phyloP scores from a whole-genome alignment of 768 basidiomycete species.

The Pulveroboletus sp. region DNA sequence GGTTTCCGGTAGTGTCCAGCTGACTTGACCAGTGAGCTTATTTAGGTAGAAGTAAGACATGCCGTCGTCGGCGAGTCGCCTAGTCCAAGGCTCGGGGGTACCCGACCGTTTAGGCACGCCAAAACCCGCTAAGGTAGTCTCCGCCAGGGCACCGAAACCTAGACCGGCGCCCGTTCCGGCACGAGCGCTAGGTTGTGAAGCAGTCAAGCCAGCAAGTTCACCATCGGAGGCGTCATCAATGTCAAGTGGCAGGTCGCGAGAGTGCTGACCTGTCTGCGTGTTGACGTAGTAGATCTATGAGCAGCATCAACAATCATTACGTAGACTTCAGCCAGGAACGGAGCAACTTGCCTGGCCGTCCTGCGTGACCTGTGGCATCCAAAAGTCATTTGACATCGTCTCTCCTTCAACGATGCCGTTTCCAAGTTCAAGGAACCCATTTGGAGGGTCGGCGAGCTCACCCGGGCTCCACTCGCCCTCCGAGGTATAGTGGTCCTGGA shows the following conservation, averaged over 20 bases:
- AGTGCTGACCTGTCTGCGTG: conserved; percentile 77
- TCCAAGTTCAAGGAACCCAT: conserved; percentile 33
- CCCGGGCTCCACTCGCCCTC: conserved; percentile 46
- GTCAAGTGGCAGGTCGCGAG: conserved; percentile 80
- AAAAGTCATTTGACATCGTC: conserved; percentile 67
- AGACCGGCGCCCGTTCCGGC: conserved; percentile 51
- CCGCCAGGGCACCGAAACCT: conserved; percentile 38
- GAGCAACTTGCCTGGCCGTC: conserved; percentile 69
- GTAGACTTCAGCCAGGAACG: not conserved
- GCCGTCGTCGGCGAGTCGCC: conserved; percentile 77
- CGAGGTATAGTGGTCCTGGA: conserved; percentile 28
- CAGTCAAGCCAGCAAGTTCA: conserved; percentile 55
- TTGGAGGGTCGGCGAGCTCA: conserved; percentile 34
- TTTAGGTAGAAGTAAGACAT: conserved; percentile 78
- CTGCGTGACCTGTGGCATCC: conserved; percentile 82
- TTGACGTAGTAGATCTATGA: conserved; percentile 94
- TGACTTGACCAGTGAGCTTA: conserved; percentile 59
- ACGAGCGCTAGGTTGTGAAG: conserved; percentile 53
- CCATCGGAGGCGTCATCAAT: conserved; percentile 60
- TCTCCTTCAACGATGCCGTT: conserved; percentile 26
- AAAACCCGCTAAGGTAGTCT: conserved; percentile 49
- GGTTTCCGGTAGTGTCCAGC: conserved; percentile 64
- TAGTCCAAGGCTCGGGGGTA: conserved; percentile 80
- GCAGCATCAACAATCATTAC: not conserved
- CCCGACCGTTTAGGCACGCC: conserved; percentile 55